Percentiles rank a stretch among this genome's conserved stretches.
Evolutionary conservation across 352 stramenopile genomes (phyloP).

Genomic region (Peronospora tabacina): DNA sequence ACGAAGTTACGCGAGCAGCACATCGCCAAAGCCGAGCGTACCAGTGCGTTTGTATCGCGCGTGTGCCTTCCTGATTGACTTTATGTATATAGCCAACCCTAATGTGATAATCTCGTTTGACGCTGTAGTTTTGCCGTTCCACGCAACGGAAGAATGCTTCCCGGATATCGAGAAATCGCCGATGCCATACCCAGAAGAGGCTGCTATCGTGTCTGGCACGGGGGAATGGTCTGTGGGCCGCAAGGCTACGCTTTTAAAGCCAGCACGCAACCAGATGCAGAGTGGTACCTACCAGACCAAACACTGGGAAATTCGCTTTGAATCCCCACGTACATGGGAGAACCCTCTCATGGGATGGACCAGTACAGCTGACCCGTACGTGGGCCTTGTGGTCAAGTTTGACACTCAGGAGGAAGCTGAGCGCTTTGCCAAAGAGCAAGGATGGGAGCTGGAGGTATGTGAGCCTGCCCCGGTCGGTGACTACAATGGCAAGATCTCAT

Average conservation of each 20-base stretch:
- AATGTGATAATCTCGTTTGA: neutral
- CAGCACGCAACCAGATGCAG: slow-evolving; percentile 79
- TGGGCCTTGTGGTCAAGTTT: slow-evolving; percentile 83
- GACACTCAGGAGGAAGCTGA: slow-evolving; percentile 83
- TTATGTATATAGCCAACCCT: too few relatives aligned
- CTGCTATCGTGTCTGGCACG: slow-evolving; percentile 54
- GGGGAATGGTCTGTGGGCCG: slow-evolving; percentile 53
- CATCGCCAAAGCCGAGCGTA: slow-evolving; percentile 43
- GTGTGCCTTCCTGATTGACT: neutral
- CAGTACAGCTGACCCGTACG: slow-evolving; percentile 82
- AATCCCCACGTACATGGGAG: slow-evolving; percentile 71
- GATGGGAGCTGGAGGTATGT: slow-evolving; percentile 80
- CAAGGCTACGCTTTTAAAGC: slow-evolving; percentile 70
- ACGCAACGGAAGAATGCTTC: slow-evolving; percentile 41
- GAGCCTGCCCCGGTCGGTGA: slow-evolving; percentile 62
- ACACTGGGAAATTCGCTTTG: slow-evolving; percentile 83
- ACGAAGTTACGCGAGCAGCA: slow-evolving; percentile 44
- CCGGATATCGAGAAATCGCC: slow-evolving; percentile 40
- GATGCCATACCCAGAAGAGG: slow-evolving; percentile 58
- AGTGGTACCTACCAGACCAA: slow-evolving; percentile 73
- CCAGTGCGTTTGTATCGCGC: slow-evolving; percentile 25
- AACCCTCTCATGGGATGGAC: slow-evolving; percentile 95
- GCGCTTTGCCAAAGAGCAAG: slow-evolving; percentile 74
- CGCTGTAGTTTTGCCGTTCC: slow-evolving; percentile 53
- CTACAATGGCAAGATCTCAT: slow-evolving; percentile 74